These are phyloP conservation scores for Mortierella sp. DNA, from an alignment of 371 early-diverging fungal genomes.

Conservation along the genomic window DNA sequence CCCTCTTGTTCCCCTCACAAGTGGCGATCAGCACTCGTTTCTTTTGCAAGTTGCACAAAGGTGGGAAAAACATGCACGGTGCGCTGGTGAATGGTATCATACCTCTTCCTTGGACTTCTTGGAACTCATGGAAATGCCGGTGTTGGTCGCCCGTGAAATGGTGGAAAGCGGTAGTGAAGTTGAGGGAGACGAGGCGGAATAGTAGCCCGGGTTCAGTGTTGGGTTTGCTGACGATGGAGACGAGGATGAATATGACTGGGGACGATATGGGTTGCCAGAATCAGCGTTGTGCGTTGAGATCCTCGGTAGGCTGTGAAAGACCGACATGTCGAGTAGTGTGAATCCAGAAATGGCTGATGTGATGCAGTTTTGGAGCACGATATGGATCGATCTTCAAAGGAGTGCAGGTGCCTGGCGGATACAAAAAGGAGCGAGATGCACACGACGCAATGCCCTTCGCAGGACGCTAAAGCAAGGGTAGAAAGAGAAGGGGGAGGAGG, in stretches of 20 bases:
- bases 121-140: slow-evolving; percentile 11
- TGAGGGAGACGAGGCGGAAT: slow-evolving; percentile 9
- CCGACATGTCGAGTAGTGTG: slow-evolving; percentile 1
- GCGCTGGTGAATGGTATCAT: slow-evolving; percentile 5
- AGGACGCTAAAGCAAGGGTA: no score
- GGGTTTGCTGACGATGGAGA: slow-evolving; percentile 9
- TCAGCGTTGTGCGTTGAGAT: slow-evolving; percentile 5
- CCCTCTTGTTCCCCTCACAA: background rate
- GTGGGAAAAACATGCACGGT: background rate
- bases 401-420: no score
- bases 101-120: slow-evolving; percentile 40
- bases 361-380: background rate
- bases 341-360: background rate
- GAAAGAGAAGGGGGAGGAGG: no score
- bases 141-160: slow-evolving; percentile 3
- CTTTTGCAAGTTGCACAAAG: background rate
- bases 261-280: slow-evolving; percentile 3
- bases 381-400: background rate
- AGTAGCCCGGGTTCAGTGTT: background rate
- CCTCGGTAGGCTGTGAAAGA: slow-evolving; percentile 19
- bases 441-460: no score
- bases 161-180: background rate
- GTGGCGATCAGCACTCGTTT: background rate
- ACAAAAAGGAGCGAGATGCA: no score
- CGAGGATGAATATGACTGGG: slow-evolving; percentile 9